Conservation (phyloP, 1,139 yeast genomes). For the Saccharomyces hybrid region DNA sequence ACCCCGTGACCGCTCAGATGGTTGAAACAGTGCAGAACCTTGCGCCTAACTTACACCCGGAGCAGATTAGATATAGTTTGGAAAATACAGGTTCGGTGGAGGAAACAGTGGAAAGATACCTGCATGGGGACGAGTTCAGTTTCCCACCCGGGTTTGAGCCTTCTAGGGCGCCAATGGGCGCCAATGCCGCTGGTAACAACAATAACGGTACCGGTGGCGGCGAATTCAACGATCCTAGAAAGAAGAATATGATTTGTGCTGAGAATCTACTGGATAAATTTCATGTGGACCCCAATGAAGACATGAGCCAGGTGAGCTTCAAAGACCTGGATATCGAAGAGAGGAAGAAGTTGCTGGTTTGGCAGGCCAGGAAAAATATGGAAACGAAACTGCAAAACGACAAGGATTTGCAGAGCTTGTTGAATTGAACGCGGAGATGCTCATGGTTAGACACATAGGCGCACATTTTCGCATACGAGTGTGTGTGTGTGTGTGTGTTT, state of each 20-base stretch:
- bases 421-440: slow-evolving; percentile 3
- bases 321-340: slow-evolving; percentile 24
- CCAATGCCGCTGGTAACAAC: neutral
- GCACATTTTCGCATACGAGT: neutral
- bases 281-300: slow-evolving; percentile 21
- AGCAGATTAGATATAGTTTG: slow-evolving; percentile 55
- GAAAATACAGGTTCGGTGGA: slow-evolving; percentile 69
- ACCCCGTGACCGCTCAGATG: slow-evolving; percentile 60
- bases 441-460: neutral
- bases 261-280: slow-evolving; percentile 28
- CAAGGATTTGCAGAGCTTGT: slow-evolving; percentile 11
- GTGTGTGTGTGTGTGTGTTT: neutral
- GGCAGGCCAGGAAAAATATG: slow-evolving; percentile 30
- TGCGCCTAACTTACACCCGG: slow-evolving; percentile 61
- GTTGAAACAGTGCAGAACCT: slow-evolving; percentile 72
- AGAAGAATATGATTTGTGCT: slow-evolving; percentile 25
- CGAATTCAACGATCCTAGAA: slow-evolving; percentile 23
- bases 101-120: slow-evolving; percentile 59
- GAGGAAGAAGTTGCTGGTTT: slow-evolving; percentile 27
- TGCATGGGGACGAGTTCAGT: slow-evolving; percentile 59
- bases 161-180: slow-evolving; percentile 1
- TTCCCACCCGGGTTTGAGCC: slow-evolving; percentile 42
- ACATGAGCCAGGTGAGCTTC: slow-evolving; percentile 14
- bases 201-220: neutral
- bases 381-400: slow-evolving; percentile 21